Evolutionary conservation across 148 eudicot species (phyloP).

Genomic region (Diospyros lotus): DNA sequence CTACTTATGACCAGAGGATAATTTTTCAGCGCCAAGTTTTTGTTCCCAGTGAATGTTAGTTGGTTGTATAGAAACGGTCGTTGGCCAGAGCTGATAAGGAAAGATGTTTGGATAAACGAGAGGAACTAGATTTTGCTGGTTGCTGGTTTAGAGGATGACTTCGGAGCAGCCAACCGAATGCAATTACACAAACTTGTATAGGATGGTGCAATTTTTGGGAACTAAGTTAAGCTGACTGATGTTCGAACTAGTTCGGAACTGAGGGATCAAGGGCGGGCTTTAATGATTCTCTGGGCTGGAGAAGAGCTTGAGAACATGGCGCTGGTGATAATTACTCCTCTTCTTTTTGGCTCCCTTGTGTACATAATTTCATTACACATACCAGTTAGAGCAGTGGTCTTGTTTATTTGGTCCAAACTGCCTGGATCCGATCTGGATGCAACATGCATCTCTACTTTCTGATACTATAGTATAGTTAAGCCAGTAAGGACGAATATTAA

Average conservation of each 20-base stretch:
- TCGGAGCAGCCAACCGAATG: background rate
- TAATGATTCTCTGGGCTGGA: too few species aligned
- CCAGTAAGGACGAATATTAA: too few species aligned
- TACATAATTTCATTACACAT: background rate
- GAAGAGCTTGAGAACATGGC: background rate
- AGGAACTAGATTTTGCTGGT: background rate
- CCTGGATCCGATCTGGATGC: background rate
- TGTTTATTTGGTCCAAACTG: background rate
- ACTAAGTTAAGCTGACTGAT: background rate
- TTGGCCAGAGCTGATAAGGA: too few species aligned
- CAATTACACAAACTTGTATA: background rate
- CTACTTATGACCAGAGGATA: conserved; percentile 11
- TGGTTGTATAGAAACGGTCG: too few species aligned
- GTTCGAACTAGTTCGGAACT: background rate
- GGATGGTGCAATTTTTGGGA: background rate
- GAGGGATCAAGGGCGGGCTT: too few species aligned
- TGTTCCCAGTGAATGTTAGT: conserved; percentile 2
- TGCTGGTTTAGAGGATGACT: background rate
- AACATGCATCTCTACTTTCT: too few species aligned
- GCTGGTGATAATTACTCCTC: background rate
- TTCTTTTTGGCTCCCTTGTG: background rate
- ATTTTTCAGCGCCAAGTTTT: background rate
- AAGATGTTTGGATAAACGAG: background rate
- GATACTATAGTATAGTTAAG: too few species aligned
- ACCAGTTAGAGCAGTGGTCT: background rate